These are phyloP conservation scores for Jamesozyma hellenica DNA, from an alignment of 805 yeast species.

Conservation along the genomic window DNA sequence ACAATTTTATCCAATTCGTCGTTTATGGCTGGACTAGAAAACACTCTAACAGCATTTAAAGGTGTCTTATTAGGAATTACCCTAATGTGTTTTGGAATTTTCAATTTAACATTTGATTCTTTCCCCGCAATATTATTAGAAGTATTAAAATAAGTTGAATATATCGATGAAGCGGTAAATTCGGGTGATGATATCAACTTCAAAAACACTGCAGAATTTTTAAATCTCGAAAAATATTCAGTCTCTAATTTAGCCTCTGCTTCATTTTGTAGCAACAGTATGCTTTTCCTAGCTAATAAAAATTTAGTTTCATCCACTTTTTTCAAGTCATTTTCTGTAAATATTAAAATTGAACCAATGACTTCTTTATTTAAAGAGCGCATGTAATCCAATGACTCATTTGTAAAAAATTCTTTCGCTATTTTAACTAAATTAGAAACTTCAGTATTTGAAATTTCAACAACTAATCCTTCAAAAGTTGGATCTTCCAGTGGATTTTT, in stretches of 20 bases:
- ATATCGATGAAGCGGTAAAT: conserved; percentile 25
- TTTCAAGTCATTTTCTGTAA: conserved; percentile 1
- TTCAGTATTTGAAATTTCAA: conserved; percentile 14
- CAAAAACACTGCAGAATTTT: conserved; percentile 45
- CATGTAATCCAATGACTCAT: conserved; percentile 16
- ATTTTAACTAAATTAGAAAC: conserved; percentile 23
- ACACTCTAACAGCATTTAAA: conserved; percentile 7
- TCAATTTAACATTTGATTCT: background rate
- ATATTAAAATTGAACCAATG: conserved; percentile 11
- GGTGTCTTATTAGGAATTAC: background rate
- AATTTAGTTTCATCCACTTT: conserved; percentile 8
- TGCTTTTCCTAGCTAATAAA: conserved; percentile 43
- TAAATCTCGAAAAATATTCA: conserved; percentile 53
- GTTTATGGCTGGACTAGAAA: conserved; percentile 26
- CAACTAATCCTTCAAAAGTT: conserved; percentile 23
- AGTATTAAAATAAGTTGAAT: conserved; percentile 11
- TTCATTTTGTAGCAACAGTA: conserved; percentile 50
- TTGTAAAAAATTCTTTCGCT: conserved; percentile 9
- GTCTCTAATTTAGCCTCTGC: conserved; percentile 41
- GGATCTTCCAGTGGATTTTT: conserved; percentile 58
- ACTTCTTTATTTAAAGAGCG: conserved; percentile 12
- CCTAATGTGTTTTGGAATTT: background rate
- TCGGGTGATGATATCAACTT: conserved; percentile 40
- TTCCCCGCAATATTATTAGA: background rate
- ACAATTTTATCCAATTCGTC: conserved; percentile 26